A percentile compares a stretch with the other conserved stretches of the same genome.
These are phyloP conservation scores for Dryas octopetala DNA, from an alignment of 306 rosid species.

Conservation along the genomic window DNA sequence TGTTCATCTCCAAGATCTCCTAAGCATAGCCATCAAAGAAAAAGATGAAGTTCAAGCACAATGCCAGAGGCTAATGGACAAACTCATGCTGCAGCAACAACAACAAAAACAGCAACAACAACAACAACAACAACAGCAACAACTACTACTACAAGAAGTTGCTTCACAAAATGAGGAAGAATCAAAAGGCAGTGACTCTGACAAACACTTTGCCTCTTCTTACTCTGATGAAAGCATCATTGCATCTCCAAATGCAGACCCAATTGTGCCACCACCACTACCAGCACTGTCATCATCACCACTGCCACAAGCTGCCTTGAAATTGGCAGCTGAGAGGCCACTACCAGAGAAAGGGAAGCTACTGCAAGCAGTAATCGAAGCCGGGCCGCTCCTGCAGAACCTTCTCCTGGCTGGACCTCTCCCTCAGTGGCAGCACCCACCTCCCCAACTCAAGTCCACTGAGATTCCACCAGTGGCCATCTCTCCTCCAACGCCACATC, in stretches of 20 bases:
- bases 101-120: slow-evolving; percentile 31
- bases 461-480: slow-evolving; percentile 73
- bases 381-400: slow-evolving; percentile 79
- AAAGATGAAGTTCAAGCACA: slow-evolving; percentile 63
- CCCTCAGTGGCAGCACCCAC: slow-evolving; percentile 93
- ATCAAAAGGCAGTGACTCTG: slow-evolving; percentile 30
- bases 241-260: slow-evolving; percentile 34
- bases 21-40: slow-evolving; percentile 58
- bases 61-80: slow-evolving; percentile 60
- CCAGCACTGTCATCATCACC: slow-evolving; percentile 21
- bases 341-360: slow-evolving; percentile 85
- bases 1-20: slow-evolving; percentile 41
- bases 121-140: background rate
- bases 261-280: slow-evolving; percentile 17
- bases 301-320: slow-evolving; percentile 25
- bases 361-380: slow-evolving; percentile 78
- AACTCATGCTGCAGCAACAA: slow-evolving; percentile 41
- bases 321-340: slow-evolving; percentile 47
- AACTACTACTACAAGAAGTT: background rate
- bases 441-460: slow-evolving; percentile 60
- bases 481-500: slow-evolving; percentile 34
- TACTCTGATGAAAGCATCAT: slow-evolving; percentile 50
- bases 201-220: slow-evolving; percentile 38
- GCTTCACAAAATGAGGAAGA: slow-evolving; percentile 38
- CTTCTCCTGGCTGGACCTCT: slow-evolving; percentile 86